phyloP scores from a whole-genome alignment of 768 basidiomycete genomes.

The Rubroboletus satanas region DNA sequence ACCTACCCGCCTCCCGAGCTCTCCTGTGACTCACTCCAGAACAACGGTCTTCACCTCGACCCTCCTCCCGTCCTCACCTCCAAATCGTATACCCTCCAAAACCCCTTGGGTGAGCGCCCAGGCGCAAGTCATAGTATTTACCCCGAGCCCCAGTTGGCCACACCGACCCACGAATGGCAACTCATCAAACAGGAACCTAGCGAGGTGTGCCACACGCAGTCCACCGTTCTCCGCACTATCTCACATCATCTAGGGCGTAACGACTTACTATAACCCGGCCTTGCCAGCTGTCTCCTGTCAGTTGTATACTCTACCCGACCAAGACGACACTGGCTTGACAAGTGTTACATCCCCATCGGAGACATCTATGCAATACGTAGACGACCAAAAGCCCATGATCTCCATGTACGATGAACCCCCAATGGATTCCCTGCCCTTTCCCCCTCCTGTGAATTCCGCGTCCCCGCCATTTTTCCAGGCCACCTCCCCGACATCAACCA shows the following conservation, averaged over 20 bases:
- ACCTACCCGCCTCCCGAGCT: slow-evolving; percentile 2
- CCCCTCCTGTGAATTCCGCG: slow-evolving; percentile 22
- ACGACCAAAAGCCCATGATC: slow-evolving; percentile 9
- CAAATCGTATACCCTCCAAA: slow-evolving; percentile 29
- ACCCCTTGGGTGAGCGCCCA: slow-evolving; percentile 24
- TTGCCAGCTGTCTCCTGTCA: slow-evolving; percentile 9
- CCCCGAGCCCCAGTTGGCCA: neutral
- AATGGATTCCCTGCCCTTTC: slow-evolving; percentile 32
- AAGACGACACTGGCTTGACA: slow-evolving; percentile 7
- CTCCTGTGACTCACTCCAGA: neutral
- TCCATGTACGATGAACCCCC: slow-evolving; percentile 20
- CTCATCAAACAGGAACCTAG: slow-evolving; percentile 23
- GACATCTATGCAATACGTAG: slow-evolving; percentile 6
- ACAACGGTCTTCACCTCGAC: slow-evolving; percentile 3
- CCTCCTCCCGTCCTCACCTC: slow-evolving; percentile 9
- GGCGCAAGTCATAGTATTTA: neutral
- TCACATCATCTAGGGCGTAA: slow-evolving; percentile 13
- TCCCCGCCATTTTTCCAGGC: slow-evolving; percentile 22
- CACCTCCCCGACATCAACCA: neutral
- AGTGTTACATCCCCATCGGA: neutral
- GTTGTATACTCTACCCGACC: slow-evolving; percentile 15
- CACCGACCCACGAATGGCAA: slow-evolving; percentile 17
- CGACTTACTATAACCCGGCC: slow-evolving; percentile 12
- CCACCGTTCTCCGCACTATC: neutral
- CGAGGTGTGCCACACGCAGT: slow-evolving; percentile 19